phyloP scores from a whole-genome alignment of 768 basidiomycete genomes.

The Terana coerulea region DNA sequence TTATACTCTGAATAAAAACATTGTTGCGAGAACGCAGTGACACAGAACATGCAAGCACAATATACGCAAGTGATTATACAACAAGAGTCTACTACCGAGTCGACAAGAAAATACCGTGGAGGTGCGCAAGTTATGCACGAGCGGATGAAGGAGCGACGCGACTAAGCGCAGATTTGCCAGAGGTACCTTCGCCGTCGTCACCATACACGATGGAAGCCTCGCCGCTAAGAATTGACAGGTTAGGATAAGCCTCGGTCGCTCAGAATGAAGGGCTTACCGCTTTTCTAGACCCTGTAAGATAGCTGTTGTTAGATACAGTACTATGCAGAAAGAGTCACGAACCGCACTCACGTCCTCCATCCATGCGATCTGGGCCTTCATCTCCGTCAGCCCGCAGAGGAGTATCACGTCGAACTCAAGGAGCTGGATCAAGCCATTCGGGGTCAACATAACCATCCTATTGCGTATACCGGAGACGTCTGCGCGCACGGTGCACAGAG shows the following conservation, averaged over 20 bases:
- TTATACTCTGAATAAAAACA: too few relatives aligned
- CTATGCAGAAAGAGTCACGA: too few relatives aligned
- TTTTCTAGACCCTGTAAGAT: background rate
- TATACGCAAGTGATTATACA: too few relatives aligned
- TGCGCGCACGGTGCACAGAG: slow-evolving; percentile 17
- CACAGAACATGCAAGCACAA: too few relatives aligned
- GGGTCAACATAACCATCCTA: background rate
- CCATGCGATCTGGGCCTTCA: slow-evolving; percentile 46
- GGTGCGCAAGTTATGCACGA: too few relatives aligned
- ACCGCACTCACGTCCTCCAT: slow-evolving; percentile 26
- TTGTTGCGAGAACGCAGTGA: too few relatives aligned
- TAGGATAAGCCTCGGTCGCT: background rate
- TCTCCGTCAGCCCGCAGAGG: slow-evolving; percentile 41
- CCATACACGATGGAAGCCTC: slow-evolving; percentile 14
- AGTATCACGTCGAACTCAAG: slow-evolving; percentile 38
- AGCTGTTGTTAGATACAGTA: background rate
- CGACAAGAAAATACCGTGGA: too few relatives aligned
- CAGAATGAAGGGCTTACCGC: background rate
- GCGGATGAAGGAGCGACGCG: too few relatives aligned
- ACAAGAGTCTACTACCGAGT: too few relatives aligned
- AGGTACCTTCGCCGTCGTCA: too few relatives aligned
- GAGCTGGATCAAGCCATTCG: slow-evolving; percentile 21
- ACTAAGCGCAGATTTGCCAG: too few relatives aligned
- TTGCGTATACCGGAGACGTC: slow-evolving; percentile 26
- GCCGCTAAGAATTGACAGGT: background rate